Evolutionary conservation across 225 moss, liverwort and hornwort species (phyloP), one percentile per base, ranked within the genome.

Genomic region (Neckera pumila): DNA sequence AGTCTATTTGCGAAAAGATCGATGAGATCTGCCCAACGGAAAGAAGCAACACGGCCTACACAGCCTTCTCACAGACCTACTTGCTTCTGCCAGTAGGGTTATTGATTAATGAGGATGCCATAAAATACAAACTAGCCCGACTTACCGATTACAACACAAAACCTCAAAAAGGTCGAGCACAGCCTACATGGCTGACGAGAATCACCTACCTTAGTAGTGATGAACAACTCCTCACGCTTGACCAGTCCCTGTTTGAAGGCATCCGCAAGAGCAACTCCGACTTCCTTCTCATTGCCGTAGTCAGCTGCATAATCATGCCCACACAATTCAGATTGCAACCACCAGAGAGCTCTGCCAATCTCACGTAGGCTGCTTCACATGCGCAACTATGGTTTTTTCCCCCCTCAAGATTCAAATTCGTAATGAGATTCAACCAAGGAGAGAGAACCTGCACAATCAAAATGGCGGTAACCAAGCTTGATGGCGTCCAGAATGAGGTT

Each of bases 171-270:
- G 59, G 66, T 60, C 71, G 65, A 34, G 64, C 70, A 80, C 66
- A 59, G 40, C 36, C 73, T 13, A 71, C 38, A 62, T 62, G n/a
- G 53, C 40, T 47, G 54, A 86, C 53, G 57, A 79, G 56, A 38
- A 81, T 81, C 70, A 98, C 98, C 95, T 98, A 98, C 98, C 95
- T 98, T 98, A 23, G 98, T 97, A 28, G 96, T 96, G 70, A 98
- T 95, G 90, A 98, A 98, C 47, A 98, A 87, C 12, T 98, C 97
- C 90, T 96, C 95, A n/a, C 98, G 97, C 89, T 95, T 98, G 86
- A 94, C 98, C 79, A 97, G 76, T 21, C 98, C 97, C 75, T 96
- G 92, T 73, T 89, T 89, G 59, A 97, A 85, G 84, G 94, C 97
- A 71, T 96, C 96, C 54, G 98, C 93, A 79, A 98, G 89, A 45